These are phyloP conservation scores for Suillus discolor DNA, from an alignment of 768 basidiomycete genomes.

Conservation along the genomic window DNA sequence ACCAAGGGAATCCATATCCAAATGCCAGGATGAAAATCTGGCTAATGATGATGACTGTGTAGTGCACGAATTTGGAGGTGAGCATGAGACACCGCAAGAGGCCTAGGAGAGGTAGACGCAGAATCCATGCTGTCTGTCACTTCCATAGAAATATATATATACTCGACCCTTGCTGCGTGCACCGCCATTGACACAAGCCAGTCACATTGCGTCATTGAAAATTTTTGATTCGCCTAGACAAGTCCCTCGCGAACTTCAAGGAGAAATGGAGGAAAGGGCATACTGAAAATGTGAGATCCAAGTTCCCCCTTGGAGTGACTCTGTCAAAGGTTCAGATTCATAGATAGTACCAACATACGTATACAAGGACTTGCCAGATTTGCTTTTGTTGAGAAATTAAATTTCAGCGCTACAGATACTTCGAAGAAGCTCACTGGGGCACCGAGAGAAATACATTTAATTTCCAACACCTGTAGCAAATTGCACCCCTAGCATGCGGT, in stretches of 20 bases:
- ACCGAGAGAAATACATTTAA: not conserved
- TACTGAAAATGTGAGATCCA: not conserved
- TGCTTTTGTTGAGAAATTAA: not conserved
- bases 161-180: not conserved
- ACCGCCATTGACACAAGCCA: not conserved
- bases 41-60: not conserved
- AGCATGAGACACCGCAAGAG: not conserved
- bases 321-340: not conserved
- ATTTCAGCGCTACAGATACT: not conserved
- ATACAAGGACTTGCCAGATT: not conserved
- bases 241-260: not conserved
- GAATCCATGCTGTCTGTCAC: not conserved
- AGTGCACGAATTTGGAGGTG: not conserved
- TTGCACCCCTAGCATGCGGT: not conserved
- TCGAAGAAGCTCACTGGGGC: not conserved
- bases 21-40: constrained; percentile 8
- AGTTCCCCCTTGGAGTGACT: not conserved
- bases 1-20: constrained; percentile 11
- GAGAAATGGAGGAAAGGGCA: not conserved
- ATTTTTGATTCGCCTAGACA: not conserved
- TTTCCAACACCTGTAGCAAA: not conserved
- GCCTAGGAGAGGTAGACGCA: not conserved
- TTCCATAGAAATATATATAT: not conserved
- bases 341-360: not conserved
- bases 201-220: not conserved